A percentile compares a stretch with the other conserved stretches of the same genome.
Conservation (phyloP, 2,329 filamentous ascomycete genomes). For the Alternaria panax region DNA sequence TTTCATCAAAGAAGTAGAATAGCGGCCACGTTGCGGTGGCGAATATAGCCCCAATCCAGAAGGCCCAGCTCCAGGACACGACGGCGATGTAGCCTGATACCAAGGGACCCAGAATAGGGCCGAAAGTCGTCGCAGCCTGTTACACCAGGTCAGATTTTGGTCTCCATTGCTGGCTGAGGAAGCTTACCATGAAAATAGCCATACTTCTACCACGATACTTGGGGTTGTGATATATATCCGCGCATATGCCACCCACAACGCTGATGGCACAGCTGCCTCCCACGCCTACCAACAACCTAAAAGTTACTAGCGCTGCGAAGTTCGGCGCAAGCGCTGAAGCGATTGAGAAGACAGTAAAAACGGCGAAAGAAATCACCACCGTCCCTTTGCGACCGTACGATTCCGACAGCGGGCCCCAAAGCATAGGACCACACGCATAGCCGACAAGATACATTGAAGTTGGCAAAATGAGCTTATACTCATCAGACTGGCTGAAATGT, state of each 20-base stretch:
- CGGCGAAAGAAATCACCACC: constrained; percentile 60
- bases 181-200: constrained; percentile 41
- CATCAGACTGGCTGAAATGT: constrained; percentile 63
- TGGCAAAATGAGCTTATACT: constrained; percentile 55
- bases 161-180: neutral
- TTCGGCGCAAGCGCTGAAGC: constrained; percentile 55
- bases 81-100: constrained; percentile 68
- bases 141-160: neutral
- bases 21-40: constrained; percentile 68
- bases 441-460: constrained; percentile 61
- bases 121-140: constrained; percentile 70
- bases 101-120: constrained; percentile 71
- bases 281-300: constrained; percentile 54
- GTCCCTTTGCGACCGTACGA: constrained; percentile 55
- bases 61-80: constrained; percentile 73
- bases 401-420: constrained; percentile 56
- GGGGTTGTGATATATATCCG: constrained; percentile 69
- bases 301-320: constrained; percentile 54
- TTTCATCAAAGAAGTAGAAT: constrained; percentile 66
- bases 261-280: constrained; percentile 61
- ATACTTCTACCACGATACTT: constrained; percentile 44
- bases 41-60: constrained; percentile 74
- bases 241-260: constrained; percentile 67
- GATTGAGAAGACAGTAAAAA: constrained; percentile 56
- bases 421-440: constrained; percentile 55